These are phyloP conservation scores for Hypoxylon sp. DNA, from an alignment of 2,329 filamentous ascomycete species.

Conservation along the genomic window DNA sequence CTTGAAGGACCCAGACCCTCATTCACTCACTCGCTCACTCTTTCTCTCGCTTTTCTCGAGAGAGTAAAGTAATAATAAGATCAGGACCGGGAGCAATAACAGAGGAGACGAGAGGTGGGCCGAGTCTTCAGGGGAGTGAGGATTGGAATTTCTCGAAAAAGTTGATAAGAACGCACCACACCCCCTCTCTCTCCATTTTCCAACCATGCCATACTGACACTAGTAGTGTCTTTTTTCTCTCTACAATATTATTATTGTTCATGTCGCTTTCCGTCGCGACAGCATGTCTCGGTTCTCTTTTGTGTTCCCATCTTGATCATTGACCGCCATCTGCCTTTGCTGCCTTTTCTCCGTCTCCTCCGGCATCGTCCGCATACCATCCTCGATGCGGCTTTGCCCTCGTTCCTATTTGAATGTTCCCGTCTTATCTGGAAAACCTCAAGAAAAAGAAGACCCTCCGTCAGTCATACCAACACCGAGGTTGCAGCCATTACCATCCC, in stretches of 20 bases:
- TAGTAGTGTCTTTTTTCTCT: constrained; percentile 14
- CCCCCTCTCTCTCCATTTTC: constrained; percentile 34
- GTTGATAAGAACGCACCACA: constrained; percentile 40
- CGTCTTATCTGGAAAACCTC: constrained; percentile 25
- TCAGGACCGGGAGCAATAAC: constrained; percentile 6
- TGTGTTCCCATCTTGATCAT: constrained; percentile 27
- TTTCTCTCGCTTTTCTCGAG: not conserved
- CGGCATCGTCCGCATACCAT: constrained; percentile 10
- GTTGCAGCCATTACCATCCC: constrained; percentile 30
- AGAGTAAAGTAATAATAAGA: constrained; percentile 11
- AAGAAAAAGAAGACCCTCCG: constrained; percentile 24
- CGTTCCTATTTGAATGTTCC: constrained; percentile 24
- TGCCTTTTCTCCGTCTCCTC: constrained; percentile 4
- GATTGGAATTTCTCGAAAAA: constrained; percentile 30
- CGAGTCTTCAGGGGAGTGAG: constrained; percentile 35
- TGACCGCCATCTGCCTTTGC: constrained; percentile 22
- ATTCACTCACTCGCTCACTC: constrained; percentile 18
- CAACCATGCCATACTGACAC: constrained; percentile 24
- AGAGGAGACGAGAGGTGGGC: constrained; percentile 25
- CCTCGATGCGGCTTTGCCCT: constrained; percentile 18
- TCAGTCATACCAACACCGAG: constrained; percentile 30
- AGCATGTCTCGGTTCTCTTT: constrained; percentile 32
- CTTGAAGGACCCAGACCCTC: constrained; percentile 30
- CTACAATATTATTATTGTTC: constrained; percentile 23
- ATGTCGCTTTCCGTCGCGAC: constrained; percentile 36